Conservation (phyloP, 2,329 filamentous ascomycete species). For the Chalaropsis thielavioides region DNA sequence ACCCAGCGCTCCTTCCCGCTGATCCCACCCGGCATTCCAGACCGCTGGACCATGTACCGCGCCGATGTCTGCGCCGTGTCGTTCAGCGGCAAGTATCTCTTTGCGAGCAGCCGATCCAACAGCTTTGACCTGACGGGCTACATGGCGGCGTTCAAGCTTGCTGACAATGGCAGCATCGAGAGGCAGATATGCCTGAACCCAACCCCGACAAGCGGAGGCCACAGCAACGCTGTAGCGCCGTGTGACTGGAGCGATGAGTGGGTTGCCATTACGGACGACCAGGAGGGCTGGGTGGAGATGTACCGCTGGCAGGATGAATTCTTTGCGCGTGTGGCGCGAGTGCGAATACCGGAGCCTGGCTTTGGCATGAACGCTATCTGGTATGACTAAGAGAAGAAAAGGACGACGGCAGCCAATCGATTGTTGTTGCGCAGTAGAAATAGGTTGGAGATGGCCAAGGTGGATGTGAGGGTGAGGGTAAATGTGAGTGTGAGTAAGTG, state of each 20-base stretch:
- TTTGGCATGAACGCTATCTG: constrained; percentile 96
- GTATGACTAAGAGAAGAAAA: constrained; percentile 45
- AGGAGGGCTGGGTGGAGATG: constrained; percentile 75
- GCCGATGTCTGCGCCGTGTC: constrained; percentile 70
- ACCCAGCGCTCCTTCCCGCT: constrained; percentile 64
- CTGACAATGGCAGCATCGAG: constrained; percentile 55
- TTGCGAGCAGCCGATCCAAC: constrained; percentile 73
- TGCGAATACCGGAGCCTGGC: constrained; percentile 70
- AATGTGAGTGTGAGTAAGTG: too few species aligned
- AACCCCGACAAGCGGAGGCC: constrained; percentile 73
- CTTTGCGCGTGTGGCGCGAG: constrained; percentile 58
- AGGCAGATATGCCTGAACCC: constrained; percentile 67
- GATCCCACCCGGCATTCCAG: constrained; percentile 56
- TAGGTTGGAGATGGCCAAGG: too few species aligned
- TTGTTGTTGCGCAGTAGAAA: too few species aligned
- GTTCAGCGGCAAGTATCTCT: constrained; percentile 57
- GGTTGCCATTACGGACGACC: constrained; percentile 79
- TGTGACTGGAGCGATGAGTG: constrained; percentile 78
- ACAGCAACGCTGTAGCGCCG: constrained; percentile 76
- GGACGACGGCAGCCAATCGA: neutral
- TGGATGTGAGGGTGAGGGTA: too few species aligned
- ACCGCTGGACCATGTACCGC: constrained; percentile 52
- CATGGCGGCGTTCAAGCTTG: constrained; percentile 63
- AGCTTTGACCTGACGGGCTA: constrained; percentile 64
- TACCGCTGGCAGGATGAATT: constrained; percentile 78